Base-by-base conservation (phyloP, 2,329 filamentous ascomycete species). In the Hypoxylon sp. region DNA sequence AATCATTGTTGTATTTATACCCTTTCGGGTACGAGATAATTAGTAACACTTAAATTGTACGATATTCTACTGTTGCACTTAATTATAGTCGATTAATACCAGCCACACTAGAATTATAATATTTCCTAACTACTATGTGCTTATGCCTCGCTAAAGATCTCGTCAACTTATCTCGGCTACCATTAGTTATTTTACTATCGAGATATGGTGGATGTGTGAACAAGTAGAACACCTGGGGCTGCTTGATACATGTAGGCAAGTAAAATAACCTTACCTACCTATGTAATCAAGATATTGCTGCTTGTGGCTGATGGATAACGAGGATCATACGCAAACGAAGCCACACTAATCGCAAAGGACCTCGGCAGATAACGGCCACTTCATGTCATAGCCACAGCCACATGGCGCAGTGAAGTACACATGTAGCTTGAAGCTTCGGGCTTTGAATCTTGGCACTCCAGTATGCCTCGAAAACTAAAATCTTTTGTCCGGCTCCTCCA, bases 391-490 rank as follows among this genome's bases (percentile, higher is more conserved):
- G n/a, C 9, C 49, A 49, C 32, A 34, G 32, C 45, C 55, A 38
- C 21, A 58, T 58, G 19, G 48, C 32, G 10, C 6, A 38, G 38
- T 32, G 10, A 14, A 49, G 14, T 46, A 19, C 23, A 23, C 5
- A 17, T 5, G 21, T 30, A 30, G 11, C 19, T 19, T 19, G 38
- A 41, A 56, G 25, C 25, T 34, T 34, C 11, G 14, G 41, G 46
- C 41, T 32, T 45, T 3, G 34, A 38, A 49, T 58, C 32, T 58
- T 49, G 55, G 30, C 53, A 46, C 38, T 41, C 41, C 21, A 32
- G 38, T 23, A 19, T 17, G 53, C 38, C 46, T 53, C 38, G 19
- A 38, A 13, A 25, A 28, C 36, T 14, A 41, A 38, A 53, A 17
- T 10, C 13, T 36, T n/a, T 53, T 53, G 32, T 53, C 30, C 36